phyloP scores from a whole-genome alignment of 169 alveolate species.

The Neospora caninum region DNA sequence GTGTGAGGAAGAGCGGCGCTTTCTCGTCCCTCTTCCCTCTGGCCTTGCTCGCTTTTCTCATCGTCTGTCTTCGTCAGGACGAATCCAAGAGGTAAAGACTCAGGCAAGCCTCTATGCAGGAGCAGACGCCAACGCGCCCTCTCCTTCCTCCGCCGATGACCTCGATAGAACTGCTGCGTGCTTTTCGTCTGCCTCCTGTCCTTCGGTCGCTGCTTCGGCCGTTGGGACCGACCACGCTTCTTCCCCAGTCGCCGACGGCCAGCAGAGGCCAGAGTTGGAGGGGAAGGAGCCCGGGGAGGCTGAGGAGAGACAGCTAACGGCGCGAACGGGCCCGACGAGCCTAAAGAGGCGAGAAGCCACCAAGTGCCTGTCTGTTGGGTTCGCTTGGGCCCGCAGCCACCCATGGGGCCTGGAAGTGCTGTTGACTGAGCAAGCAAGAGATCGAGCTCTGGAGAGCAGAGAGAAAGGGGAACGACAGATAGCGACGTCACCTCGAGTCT shows the following conservation, averaged over 20 bases:
- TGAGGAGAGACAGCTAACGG: not conserved
- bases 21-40: not conserved
- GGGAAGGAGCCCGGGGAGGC: not conserved
- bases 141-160: not conserved
- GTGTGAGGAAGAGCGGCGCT: not conserved
- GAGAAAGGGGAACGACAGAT: not conserved
- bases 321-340: too few species aligned
- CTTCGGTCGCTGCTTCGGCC: not conserved
- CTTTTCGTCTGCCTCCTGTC: not conserved
- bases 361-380: not conserved
- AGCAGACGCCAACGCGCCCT: not conserved
- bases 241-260: not conserved
- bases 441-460: not conserved
- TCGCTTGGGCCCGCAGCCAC: not conserved
- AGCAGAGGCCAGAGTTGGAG: not conserved
- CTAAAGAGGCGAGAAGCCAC: not conserved
- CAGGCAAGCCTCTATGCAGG: not conserved
- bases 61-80: not conserved
- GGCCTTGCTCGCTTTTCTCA: not conserved
- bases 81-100: not conserved
- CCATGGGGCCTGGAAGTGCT: constrained; percentile 22
- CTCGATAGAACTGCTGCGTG: not conserved
- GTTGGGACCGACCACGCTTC: not conserved
- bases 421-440: not conserved
- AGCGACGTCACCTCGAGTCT: not conserved